Percentiles rank a stretch among this genome's conserved stretches.
Evolutionary conservation across 176 grass and related monocot genomes (phyloP).

Genomic region (Coix lacrymajobi): DNA sequence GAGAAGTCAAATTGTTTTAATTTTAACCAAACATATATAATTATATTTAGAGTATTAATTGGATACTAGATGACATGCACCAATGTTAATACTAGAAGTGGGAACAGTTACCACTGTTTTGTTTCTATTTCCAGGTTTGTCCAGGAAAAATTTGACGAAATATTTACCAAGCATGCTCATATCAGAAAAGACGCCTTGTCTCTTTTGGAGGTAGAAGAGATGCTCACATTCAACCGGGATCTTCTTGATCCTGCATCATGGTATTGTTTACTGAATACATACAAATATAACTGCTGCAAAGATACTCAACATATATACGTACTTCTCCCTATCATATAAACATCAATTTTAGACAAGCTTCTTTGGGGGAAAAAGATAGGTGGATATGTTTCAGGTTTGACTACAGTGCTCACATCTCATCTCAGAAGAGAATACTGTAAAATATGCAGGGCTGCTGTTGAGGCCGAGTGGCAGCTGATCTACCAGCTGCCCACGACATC

Average conservation of each 20-base stretch:
- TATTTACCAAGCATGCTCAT: conserved; percentile 60
- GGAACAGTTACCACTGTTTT: too few species aligned
- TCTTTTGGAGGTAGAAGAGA: conserved; percentile 35
- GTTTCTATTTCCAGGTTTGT: conserved; percentile 49
- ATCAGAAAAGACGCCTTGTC: conserved; percentile 32
- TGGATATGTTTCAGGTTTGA: neutral
- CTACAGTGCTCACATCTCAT: too few species aligned
- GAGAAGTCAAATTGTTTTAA: too few species aligned
- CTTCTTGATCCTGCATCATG: conserved; percentile 32
- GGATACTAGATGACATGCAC: too few species aligned
- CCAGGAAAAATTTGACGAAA: conserved; percentile 58
- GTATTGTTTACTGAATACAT: conserved; percentile 24
- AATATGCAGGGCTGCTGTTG: neutral
- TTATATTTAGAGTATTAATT: too few species aligned
- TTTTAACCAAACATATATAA: too few species aligned
- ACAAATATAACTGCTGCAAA: too few species aligned
- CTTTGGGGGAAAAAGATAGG: neutral
- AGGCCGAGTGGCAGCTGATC: neutral
- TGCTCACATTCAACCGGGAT: conserved; percentile 49
- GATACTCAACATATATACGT: too few species aligned
- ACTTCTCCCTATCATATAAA: neutral
- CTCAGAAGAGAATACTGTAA: too few species aligned
- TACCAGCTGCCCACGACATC: neutral
- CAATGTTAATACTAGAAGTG: too few species aligned
- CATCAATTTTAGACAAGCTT: too few species aligned